These are phyloP conservation scores for Calonectria hawksworthii DNA, from an alignment of 2,329 filamentous ascomycete species.

Conservation along the genomic window DNA sequence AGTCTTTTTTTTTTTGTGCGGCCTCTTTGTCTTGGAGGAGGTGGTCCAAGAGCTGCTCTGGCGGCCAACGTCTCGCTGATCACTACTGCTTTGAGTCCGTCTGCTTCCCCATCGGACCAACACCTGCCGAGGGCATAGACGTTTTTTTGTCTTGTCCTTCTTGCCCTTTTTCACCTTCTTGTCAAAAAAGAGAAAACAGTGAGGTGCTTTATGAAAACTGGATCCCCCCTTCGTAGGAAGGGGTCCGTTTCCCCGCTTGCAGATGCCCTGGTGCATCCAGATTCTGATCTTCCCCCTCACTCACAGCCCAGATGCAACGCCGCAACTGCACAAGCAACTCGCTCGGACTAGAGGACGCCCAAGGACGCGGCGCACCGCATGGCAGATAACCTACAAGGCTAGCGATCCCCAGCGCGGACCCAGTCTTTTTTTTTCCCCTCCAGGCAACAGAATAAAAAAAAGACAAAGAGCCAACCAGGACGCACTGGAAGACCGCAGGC, in stretches of 20 bases:
- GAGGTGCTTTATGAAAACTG: slow-evolving; percentile 2
- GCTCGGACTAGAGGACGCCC: neutral
- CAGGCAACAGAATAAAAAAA: slow-evolving; percentile 37
- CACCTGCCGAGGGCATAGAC: neutral
- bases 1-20: neutral
- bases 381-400: slow-evolving; percentile 8
- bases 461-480: no score
- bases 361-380: slow-evolving; percentile 2
- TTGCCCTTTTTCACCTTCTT: neutral
- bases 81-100: neutral
- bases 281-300: neutral
- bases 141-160: neutral
- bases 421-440: slow-evolving; percentile 3
- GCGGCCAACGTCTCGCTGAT: neutral
- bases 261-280: neutral
- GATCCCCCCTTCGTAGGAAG: neutral
- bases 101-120: neutral
- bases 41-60: neutral
- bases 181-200: neutral
- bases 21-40: neutral
- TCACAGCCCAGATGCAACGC: neutral
- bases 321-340: neutral
- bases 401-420: slow-evolving; percentile 6
- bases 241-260: neutral
- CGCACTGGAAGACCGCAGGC: neutral